phyloP scores from a whole-genome alignment of 106 monocot species.

The Amphibolis antarctica region DNA sequence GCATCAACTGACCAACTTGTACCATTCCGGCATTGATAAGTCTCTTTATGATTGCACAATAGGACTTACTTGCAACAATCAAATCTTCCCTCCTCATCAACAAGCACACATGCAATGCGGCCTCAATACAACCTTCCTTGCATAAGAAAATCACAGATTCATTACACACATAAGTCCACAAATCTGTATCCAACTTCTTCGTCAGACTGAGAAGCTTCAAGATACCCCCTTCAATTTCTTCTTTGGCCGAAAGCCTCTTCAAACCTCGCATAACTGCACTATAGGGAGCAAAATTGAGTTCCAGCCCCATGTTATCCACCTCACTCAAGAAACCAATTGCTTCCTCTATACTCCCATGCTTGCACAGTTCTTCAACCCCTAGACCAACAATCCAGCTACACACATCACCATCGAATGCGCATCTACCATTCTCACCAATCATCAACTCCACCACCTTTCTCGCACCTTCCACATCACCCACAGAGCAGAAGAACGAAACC shows the following conservation, averaged over 20 bases:
- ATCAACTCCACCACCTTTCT: slow-evolving; percentile 51
- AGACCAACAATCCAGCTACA: slow-evolving; percentile 39
- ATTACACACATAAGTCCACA: slow-evolving; percentile 41
- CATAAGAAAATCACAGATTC: slow-evolving; percentile 52
- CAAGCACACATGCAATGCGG: slow-evolving; percentile 40
- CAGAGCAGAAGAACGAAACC: slow-evolving; percentile 24
- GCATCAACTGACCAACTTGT: slow-evolving; percentile 17
- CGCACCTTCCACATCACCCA: slow-evolving; percentile 38
- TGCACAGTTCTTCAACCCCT: slow-evolving; percentile 56
- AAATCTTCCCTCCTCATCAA: slow-evolving; percentile 33
- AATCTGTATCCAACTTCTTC: slow-evolving; percentile 25
- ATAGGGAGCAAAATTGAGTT: slow-evolving; percentile 48
- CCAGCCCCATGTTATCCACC: slow-evolving; percentile 27
- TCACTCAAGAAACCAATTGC: slow-evolving; percentile 42
- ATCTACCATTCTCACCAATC: slow-evolving; percentile 19
- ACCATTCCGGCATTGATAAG: slow-evolving; percentile 25
- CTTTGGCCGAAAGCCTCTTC: slow-evolving; percentile 27
- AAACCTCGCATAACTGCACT: slow-evolving; percentile 45
- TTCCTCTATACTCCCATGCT: slow-evolving; percentile 55
- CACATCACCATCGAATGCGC: slow-evolving; percentile 29
- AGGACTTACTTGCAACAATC: slow-evolving; percentile 36
- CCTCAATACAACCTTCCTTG: slow-evolving; percentile 24
- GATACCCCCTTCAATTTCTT: slow-evolving; percentile 32
- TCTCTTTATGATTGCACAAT: slow-evolving; percentile 38
- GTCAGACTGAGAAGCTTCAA: slow-evolving; percentile 39